Base-by-base conservation (phyloP, 2,329 filamentous ascomycete species). In the Epichloe scottii region DNA sequence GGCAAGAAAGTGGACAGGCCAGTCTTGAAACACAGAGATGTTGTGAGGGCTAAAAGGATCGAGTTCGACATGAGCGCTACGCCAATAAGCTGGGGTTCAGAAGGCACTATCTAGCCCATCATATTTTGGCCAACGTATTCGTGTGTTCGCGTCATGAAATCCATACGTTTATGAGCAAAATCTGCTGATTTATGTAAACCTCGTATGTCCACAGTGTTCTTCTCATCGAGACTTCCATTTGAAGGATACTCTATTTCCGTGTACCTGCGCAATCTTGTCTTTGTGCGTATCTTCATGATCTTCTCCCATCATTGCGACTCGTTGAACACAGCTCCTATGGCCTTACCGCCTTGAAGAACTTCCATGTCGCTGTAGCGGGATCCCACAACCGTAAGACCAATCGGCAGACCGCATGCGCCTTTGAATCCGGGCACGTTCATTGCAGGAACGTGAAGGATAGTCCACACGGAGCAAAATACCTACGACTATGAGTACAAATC, bases 381-480 rank as follows among this genome's bases (percentile, higher is more conserved):
- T 1, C 70, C 70, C 0, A 80, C 71, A 0, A 81, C 61, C 0
- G 74, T 77, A 14, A 82, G 52, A 0, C 82, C 82, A 38, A 85
- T 71, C 0, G 82, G 82, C 70, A 85, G 68, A 17, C 60, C 63
- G n/a, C 62, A 59, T 2, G 54, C 48, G 23, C 82, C 81, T 35
- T 69, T 63, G 56, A 85, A 84, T 0, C 80, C 81, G 0, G 81
- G 80, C 0, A 85, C 62, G 53, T 85, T 84, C n/a, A 84, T 63
- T 0, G 80, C 77, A 0, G 82, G 82, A 1, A 71, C 75, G 54
- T 85, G 81, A 14, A 85, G 63, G 11, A 67, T 68, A 67, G 55
- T 57, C 55, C 55, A 57, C 55, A 54, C 54, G 44, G 35, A 12
- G 38, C 54, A 55, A 34, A 57, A 57, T 6, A 49, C 37, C 55